Base-by-base conservation (phyloP, 768 basidiomycete genomes). In the Gymnopilus dilepis region DNA sequence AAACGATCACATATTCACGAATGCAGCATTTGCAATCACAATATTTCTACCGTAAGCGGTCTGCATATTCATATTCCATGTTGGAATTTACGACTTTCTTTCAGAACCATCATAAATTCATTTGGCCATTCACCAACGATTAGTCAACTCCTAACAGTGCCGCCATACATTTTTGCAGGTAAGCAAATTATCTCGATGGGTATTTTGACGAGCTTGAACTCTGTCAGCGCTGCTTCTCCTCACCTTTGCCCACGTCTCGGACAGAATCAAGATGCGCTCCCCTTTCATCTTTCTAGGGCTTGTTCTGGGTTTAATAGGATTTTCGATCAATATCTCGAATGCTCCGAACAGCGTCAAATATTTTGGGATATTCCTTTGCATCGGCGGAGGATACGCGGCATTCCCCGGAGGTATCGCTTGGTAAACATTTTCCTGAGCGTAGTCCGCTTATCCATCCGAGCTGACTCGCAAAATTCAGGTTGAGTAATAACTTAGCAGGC, bases 281-380 rank as follows among this genome's bases (percentile, higher is more conserved):
- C 84, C 83, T 0, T 90, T 88, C 74, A 81, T 91, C 60, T 64
- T 85, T 8, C 77, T 78, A 0, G 84, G 83, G 0, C 80, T 84
- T 3, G 21, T 75, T 1, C 76, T 86, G 72, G 80, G 78, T 54
- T 69, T 87, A 34, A 76, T 87, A 24, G 89, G 89, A 0, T 90
- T 86, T 67, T 59, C 78, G 0, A 88, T 90, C 72, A 87, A 89
- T 67, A 85, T 91, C 54, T 84, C 86, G 0, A 68, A 80, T 8
- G 83, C 74, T 0, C 65, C 82, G 0, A 68, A 69, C 42, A 84
- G 86, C 0, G 84, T 76, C 26, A 90, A 91, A 73, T 91, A 91
- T 69, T 87, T 89, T 63, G 90, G 88, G 1, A 89, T 85, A 0
- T 91, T 87, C 77, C 82, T 91, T 58, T 80, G 82, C 24, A 87